Base-by-base conservation (phyloP, 1,139 yeast genomes). In the Geotrichum aggregatum region DNA sequence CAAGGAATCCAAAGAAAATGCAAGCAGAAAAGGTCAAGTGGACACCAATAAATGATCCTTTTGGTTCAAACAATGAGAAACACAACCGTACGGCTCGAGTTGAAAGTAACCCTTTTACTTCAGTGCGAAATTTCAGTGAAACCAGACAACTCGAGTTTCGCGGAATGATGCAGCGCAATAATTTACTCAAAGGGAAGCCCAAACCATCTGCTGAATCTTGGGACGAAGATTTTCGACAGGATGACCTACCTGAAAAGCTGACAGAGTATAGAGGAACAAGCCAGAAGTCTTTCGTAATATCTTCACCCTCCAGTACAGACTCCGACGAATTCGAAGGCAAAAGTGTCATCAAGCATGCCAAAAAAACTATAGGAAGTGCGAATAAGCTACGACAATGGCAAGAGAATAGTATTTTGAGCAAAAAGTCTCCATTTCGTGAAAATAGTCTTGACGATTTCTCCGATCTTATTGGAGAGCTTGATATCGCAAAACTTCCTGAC, bases 401-500 rank as follows among this genome's bases (percentile, higher is more conserved):
- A 18, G 47, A 43, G 11, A 41, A 28, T 3, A 47, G 42, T 7
- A 28, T 57, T 2, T 33, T 56, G 8, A 56, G 57, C 22, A 52
- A 54, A 28, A 49, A 56, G 36, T 57, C 61, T 10, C 60, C 62
- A 21, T 59, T 50, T 39, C 49, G 57, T n/a, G 63, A 59, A 19
- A 44, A 43, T 7, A 59, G 39, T 5, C 58, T 58, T 3, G 66
- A 63, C 14, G 65, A 59, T 33, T 63, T 57, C 50, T 61, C 65
- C 6, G 68, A 64, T 47, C 51, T 65, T 10, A 58, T 58, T 30
- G 68, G 67, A 18, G 66, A 62, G 11, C 51, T 64, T 18, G 58
- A 63, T 45, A 44, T 62, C 11, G 52, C 54, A 21, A 57, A 60
- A 35, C 50, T 60, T 1, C 56, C 53, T 41, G 47, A 38, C 4